A percentile compares a stretch with the other conserved stretches of the same genome.
Evolutionary conservation across 805 yeast genomes (phyloP).

Genomic region (Blastobotrys mokoenaii): DNA sequence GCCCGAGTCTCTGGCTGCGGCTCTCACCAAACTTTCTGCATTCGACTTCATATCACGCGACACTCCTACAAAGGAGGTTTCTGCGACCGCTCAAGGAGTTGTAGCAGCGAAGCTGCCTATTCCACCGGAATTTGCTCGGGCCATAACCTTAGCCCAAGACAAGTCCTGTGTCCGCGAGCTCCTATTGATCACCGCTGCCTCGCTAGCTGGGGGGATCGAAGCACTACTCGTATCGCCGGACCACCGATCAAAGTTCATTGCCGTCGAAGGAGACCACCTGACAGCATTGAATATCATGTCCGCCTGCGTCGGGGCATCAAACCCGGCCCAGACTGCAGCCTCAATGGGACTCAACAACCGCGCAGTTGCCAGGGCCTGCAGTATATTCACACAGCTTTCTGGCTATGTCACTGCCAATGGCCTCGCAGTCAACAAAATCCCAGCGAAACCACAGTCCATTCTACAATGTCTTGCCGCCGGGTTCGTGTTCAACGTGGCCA

Average conservation of each 20-base stretch:
- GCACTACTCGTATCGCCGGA: slow-evolving; percentile 57
- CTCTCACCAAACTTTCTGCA: slow-evolving; percentile 71
- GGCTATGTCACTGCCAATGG: slow-evolving; percentile 7
- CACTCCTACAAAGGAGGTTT: slow-evolving; percentile 50
- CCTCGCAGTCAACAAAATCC: not conserved
- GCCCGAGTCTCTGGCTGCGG: slow-evolving; percentile 50
- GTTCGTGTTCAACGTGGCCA: slow-evolving; percentile 14
- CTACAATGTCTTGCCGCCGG: slow-evolving; percentile 10
- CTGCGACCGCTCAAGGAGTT: too few species aligned
- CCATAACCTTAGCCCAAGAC: slow-evolving; percentile 47
- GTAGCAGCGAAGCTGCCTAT: slow-evolving; percentile 63
- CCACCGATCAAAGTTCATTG: slow-evolving; percentile 57
- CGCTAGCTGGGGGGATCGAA: slow-evolving; percentile 56
- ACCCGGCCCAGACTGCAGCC: not conserved
- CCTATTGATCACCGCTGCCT: slow-evolving; percentile 64
- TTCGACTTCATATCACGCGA: slow-evolving; percentile 38
- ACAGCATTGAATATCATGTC: slow-evolving; percentile 64
- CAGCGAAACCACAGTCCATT: not conserved
- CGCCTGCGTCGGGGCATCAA: slow-evolving; percentile 31
- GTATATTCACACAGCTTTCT: slow-evolving; percentile 1
- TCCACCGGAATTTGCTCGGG: slow-evolving; percentile 61
- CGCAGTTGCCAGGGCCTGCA: not conserved
- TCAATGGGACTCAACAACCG: not conserved
- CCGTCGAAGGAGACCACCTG: slow-evolving; percentile 72
- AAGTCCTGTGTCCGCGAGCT: slow-evolving; percentile 61